Conservation (phyloP, 441 rosid genomes). For the Raphanus hybrid region DNA sequence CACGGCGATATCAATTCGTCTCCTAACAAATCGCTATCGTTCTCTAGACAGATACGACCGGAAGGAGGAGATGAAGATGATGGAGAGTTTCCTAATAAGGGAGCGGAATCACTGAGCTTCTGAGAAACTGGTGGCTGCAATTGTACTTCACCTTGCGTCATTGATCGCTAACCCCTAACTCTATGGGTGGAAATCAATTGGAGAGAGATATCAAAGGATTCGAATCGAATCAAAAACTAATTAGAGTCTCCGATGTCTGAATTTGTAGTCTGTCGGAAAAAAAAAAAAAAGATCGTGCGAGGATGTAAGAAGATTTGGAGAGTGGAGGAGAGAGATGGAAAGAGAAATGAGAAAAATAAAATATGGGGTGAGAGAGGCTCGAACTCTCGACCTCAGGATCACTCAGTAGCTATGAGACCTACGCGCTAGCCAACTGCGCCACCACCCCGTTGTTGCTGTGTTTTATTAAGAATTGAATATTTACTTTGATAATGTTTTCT, state of each 20-base stretch:
- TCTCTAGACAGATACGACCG: slow-evolving; percentile 85
- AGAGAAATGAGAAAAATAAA: too few relatives aligned
- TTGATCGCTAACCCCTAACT: slow-evolving; percentile 10
- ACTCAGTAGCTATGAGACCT: slow-evolving; percentile 95
- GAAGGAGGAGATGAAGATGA: not conserved
- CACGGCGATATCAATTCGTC: slow-evolving; percentile 98
- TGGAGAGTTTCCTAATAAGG: not conserved
- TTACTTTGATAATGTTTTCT: too few relatives aligned
- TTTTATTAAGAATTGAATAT: too few relatives aligned
- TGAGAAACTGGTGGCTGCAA: not conserved
- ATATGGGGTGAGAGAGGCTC: slow-evolving; percentile 86
- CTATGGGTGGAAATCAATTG: too few relatives aligned
- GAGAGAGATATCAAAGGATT: too few relatives aligned
- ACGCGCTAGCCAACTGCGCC: slow-evolving; percentile 99
- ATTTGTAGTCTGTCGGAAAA: not conserved
- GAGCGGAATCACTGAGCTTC: not conserved
- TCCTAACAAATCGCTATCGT: slow-evolving; percentile 64
- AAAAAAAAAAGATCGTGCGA: not conserved
- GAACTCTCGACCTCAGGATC: slow-evolving; percentile 97
- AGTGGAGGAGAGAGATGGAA: too few relatives aligned
- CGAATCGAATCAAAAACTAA: too few relatives aligned
- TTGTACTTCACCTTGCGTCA: slow-evolving; percentile 69
- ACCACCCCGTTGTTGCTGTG: slow-evolving; percentile 62
- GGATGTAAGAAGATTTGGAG: too few relatives aligned
- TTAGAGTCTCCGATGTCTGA: not conserved